Conservation (phyloP, 139 green algal genomes). For the Closterium sp. region DNA sequence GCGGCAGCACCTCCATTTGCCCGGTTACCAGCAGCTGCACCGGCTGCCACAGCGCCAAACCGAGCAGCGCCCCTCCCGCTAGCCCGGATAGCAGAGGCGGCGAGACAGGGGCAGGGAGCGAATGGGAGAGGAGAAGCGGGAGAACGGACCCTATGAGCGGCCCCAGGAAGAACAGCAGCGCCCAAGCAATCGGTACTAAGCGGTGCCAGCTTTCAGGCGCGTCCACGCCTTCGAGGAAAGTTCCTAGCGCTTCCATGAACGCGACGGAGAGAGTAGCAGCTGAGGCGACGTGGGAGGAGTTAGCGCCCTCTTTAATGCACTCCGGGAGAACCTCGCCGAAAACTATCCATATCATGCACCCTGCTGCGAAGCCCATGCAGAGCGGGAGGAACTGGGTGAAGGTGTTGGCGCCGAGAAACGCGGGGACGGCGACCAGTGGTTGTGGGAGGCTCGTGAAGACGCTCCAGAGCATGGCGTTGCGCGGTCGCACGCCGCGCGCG, state of each 20-base stretch:
- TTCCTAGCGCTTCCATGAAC: constrained; percentile 78
- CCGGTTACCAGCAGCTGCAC: constrained; percentile 5
- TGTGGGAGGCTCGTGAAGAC: constrained; percentile 78
- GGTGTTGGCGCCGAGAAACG: constrained; percentile 91
- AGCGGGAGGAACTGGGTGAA: constrained; percentile 85
- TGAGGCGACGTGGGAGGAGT: constrained; percentile 73
- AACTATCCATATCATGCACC: constrained; percentile 99
- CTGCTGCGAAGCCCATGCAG: constrained; percentile 92
- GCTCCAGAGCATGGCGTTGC: constrained; percentile 77
- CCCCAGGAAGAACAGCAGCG: constrained; percentile 31
- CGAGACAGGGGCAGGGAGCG: background rate
- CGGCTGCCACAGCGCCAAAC: constrained; percentile 21
- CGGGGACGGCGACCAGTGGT: constrained; percentile 81
- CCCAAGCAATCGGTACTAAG: background rate
- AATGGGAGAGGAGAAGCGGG: background rate
- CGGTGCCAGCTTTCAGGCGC: constrained; percentile 12
- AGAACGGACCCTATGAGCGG: constrained; percentile 9
- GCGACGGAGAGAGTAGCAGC: constrained; percentile 83
- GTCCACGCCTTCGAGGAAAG: constrained; percentile 76
- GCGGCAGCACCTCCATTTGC: constrained; percentile 1
- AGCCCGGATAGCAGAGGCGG: constrained; percentile 13
- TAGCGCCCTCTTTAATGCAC: constrained; percentile 64
- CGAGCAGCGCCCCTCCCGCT: constrained; percentile 23
- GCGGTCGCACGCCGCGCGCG: constrained; percentile 68
- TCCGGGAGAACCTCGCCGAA: constrained; percentile 95